Evolutionary conservation across 2,329 filamentous ascomycete species (phyloP).

Genomic region (Parastagonospora avenae): DNA sequence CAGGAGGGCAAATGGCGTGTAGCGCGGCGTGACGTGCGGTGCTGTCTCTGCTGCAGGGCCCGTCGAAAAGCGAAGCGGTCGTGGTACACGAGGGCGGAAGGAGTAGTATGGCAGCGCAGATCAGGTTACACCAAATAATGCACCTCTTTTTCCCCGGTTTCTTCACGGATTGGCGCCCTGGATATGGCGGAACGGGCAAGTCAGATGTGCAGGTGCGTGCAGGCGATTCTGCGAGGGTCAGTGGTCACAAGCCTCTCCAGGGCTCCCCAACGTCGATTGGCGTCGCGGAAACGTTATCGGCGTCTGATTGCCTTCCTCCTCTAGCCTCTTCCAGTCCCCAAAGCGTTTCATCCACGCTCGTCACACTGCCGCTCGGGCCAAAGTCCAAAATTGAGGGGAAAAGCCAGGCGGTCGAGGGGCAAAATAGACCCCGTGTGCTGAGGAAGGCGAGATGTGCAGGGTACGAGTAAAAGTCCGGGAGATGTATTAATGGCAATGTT

Average conservation of each 20-base stretch:
- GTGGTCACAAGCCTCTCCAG: conserved; percentile 29
- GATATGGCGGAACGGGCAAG: conserved; percentile 16
- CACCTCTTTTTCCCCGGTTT: background rate
- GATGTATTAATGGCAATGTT: conserved; percentile 12
- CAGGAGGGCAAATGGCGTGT: background rate
- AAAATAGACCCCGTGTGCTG: conserved; percentile 6
- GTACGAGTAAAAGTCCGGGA: conserved; percentile 9
- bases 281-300: conserved; percentile 24
- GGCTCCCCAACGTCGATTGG: background rate
- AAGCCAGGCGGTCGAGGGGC: conserved; percentile 14
- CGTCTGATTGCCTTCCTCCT: conserved; percentile 23
- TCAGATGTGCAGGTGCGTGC: conserved; percentile 20
- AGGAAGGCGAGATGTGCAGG: background rate
- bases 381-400: conserved; percentile 27
- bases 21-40: conserved; percentile 16
- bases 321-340: conserved; percentile 29
- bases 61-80: conserved; percentile 13
- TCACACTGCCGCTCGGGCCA: conserved; percentile 35
- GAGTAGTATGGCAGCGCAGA: too few species aligned
- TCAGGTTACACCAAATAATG: background rate
- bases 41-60: conserved; percentile 22
- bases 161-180: background rate
- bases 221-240: conserved; percentile 13
- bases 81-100: conserved; percentile 21
- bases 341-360: conserved; percentile 32